Conservation (phyloP, 2,329 filamentous ascomycete genomes). For the Ophiostoma australiae region DNA sequence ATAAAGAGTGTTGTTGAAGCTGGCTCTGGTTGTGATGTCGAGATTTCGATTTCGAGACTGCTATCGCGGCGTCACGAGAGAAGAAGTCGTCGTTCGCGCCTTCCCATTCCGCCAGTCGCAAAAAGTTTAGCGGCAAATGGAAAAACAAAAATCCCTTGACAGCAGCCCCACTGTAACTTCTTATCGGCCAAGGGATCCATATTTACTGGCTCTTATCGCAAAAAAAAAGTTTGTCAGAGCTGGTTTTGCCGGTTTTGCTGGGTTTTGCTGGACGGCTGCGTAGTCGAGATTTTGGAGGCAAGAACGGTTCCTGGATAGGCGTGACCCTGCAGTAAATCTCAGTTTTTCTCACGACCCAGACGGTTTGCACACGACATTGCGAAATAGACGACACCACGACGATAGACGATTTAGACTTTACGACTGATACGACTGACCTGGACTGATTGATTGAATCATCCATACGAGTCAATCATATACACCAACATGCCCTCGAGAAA, state of each 20-base stretch:
- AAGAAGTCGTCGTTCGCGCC: constrained; percentile 4
- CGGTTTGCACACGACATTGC: too few species aligned
- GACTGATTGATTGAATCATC: background rate
- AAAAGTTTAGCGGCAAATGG: constrained; percentile 23
- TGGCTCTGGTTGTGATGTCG: background rate
- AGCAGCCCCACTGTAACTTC: constrained; percentile 16
- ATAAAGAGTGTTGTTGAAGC: background rate
- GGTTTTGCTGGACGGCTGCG: background rate
- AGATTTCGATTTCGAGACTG: background rate
- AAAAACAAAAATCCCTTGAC: constrained; percentile 23
- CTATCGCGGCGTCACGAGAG: background rate
- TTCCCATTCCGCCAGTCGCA: constrained; percentile 16
- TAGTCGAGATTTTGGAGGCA: constrained; percentile 10
- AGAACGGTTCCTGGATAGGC: constrained; percentile 14
- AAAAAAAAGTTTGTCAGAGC: constrained; percentile 24
- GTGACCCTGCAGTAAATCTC: background rate
- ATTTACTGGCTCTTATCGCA: constrained; percentile 25
- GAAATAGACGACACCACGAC: background rate
- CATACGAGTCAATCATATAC: background rate
- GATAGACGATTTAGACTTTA: background rate
- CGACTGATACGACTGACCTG: background rate
- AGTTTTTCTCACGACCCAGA: constrained; percentile 10
- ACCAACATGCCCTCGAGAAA: constrained; percentile 27
- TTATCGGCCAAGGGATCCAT: constrained; percentile 24
- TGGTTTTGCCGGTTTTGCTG: background rate